Evolutionary conservation across 1,284 basidiomycete genomes (phyloP).

Genomic region (Calocybe gambosa): DNA sequence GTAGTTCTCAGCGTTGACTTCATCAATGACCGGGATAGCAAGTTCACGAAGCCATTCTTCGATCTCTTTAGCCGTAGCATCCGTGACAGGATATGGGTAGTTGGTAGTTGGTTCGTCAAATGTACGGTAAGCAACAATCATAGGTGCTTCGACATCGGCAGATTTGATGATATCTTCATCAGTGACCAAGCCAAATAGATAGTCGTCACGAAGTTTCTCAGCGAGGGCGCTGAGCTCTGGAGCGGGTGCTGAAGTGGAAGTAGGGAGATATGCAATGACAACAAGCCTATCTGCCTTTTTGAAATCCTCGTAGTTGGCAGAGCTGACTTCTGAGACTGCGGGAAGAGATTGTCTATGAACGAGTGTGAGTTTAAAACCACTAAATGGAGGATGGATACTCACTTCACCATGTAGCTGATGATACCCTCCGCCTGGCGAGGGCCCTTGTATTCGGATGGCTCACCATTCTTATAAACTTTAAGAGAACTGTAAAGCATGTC

Average conservation of each 20-base stretch:
- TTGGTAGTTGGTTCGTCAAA: constrained; percentile 85
- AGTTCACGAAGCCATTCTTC: constrained; percentile 79
- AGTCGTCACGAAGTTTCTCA: constrained; percentile 86
- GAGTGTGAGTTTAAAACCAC: constrained; percentile 4
- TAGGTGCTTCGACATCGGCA: constrained; percentile 73
- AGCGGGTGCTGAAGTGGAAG: constrained; percentile 60
- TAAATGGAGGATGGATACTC: constrained; percentile 24
- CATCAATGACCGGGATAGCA: constrained; percentile 85
- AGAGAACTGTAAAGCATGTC: constrained; percentile 47
- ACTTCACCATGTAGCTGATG: constrained; percentile 97
- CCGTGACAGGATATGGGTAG: constrained; percentile 63
- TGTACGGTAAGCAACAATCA: constrained; percentile 87
- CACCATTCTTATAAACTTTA: constrained; percentile 90
- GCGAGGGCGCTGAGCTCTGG: constrained; percentile 76
- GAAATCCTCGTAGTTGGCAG: constrained; percentile 80
- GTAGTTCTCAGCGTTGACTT: constrained; percentile 96
- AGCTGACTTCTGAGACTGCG: constrained; percentile 81
- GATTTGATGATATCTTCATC: constrained; percentile 65
- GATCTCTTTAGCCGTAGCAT: constrained; percentile 56
- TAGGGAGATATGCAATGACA: constrained; percentile 77
- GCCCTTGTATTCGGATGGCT: constrained; percentile 74
- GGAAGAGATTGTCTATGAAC: constrained; percentile 84
- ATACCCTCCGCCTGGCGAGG: constrained; percentile 96
- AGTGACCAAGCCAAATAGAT: constrained; percentile 84
- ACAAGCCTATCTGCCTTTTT: constrained; percentile 89